phyloP scores from a whole-genome alignment of 768 basidiomycete genomes.

The Cubamyces lactineus region DNA sequence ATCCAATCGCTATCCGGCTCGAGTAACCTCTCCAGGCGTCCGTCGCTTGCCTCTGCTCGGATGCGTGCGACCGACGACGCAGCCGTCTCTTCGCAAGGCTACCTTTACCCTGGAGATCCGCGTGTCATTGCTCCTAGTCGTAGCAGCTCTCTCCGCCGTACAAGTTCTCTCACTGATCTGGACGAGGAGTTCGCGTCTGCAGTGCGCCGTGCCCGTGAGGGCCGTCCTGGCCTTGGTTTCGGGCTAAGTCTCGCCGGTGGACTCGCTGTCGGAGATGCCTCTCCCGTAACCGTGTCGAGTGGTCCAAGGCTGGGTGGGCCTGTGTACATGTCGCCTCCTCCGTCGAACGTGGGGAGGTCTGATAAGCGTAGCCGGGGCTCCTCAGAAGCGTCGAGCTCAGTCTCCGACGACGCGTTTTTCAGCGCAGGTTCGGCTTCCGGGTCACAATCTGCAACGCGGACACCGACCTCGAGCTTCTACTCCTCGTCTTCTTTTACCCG shows the following conservation, averaged over 20 bases:
- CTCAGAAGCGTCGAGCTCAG: conserved; percentile 33
- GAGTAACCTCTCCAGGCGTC: conserved; percentile 44
- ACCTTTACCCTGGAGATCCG: conserved; percentile 72
- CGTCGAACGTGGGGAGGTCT: conserved; percentile 38
- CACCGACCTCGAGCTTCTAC: conserved; percentile 40
- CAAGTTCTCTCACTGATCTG: conserved; percentile 80
- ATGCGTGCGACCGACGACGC: conserved; percentile 75
- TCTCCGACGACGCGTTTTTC: conserved; percentile 53
- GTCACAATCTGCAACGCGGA: conserved; percentile 38
- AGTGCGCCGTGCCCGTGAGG: conserved; percentile 44
- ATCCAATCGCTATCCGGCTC: conserved; percentile 51
- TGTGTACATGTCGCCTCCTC: conserved; percentile 51
- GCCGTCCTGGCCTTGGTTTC: conserved; percentile 48
- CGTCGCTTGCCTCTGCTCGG: conserved; percentile 60
- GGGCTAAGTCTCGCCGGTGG: conserved; percentile 46
- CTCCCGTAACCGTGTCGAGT: conserved; percentile 75
- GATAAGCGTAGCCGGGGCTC: conserved; percentile 33
- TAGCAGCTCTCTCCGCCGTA: conserved; percentile 59
- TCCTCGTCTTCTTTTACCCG: conserved; percentile 39
- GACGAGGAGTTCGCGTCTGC: conserved; percentile 58
- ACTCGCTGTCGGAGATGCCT: conserved; percentile 50
- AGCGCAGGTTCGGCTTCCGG: conserved; percentile 42
- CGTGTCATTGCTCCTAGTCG: conserved; percentile 73
- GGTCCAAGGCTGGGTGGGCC: conserved; percentile 51
- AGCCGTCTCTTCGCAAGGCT: conserved; percentile 64